Evolutionary conservation across 179 eudicot genomes (phyloP), one percentile per base, ranked within the genome.

Genomic region (Corrigiola litoralis): DNA sequence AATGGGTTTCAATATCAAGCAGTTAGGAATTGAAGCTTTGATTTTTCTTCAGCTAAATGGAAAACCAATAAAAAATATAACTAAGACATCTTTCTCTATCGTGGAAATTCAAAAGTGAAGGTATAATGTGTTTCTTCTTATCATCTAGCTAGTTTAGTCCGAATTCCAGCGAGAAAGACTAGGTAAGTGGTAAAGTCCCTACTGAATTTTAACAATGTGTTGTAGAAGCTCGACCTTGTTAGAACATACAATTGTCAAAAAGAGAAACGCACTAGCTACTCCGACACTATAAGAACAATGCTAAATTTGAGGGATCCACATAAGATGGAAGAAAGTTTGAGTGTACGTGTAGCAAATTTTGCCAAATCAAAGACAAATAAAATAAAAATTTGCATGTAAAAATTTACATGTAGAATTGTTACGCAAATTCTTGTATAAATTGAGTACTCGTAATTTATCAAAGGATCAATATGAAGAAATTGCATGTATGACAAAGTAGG

Each of bases 251-350:
- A 53, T 38, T 29, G 38, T 12, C 17, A 33, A 55, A 24, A 17
- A 17, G 18, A 55, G 16, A 56, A 58, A 25, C 33, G 63, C 63
- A 41, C 31, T n/a, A n/a, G n/a, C n/a, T 59, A 40, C 18, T 40
- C 20, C 2, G 14, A 16, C 49, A 40, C 34, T 14, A 37, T 37
- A 23, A 38, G 38, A 38, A 49, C 21, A 61, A 16, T 28, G 27
- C 4, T 38, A 61, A 36, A 40, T 21, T 28, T 8, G 28, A 61
- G n/a, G 20, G 52, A 61, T 61, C 65, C 36, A 27, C 52, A 2
- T 40, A 37, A 59, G 41, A 59, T 57, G 61, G 62, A 37, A 58
- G 40, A 13, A 59, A 59, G 41, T 40, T n/a, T 12, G 16, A 34
- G 20, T 34, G 45, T 25, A 55, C 60, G n/a, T n/a, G n/a, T n/a